A percentile compares a stretch with the other conserved stretches of the same genome.
Evolutionary conservation across 441 rosid genomes (phyloP).

Genomic region (Arabidopsis hybrid): DNA sequence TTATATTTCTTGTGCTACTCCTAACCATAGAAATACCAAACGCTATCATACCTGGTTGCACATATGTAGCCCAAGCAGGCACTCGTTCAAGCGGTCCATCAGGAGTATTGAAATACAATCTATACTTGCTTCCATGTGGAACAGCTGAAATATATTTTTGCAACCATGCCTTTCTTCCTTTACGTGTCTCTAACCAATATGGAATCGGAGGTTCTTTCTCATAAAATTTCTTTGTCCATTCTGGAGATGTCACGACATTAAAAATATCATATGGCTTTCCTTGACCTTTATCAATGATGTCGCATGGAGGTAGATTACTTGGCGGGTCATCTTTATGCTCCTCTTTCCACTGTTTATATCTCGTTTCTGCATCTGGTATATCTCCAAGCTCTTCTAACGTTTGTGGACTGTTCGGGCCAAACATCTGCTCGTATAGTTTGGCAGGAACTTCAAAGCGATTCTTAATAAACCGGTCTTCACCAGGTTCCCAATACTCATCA

Average conservation of each 20-base stretch:
- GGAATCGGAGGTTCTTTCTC: slow-evolving; percentile 81
- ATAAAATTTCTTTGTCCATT: slow-evolving; percentile 73
- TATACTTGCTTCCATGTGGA: slow-evolving; percentile 97
- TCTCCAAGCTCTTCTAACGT: slow-evolving; percentile 82
- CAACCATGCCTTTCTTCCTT: slow-evolving; percentile 95
- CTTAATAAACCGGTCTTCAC: slow-evolving; percentile 85
- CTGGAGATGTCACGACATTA: slow-evolving; percentile 60
- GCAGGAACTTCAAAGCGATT: slow-evolving; percentile 87
- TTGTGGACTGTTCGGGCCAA: slow-evolving; percentile 97
- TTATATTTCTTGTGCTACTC: slow-evolving; percentile 25
- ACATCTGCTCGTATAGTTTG: slow-evolving; percentile 86
- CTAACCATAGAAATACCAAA: slow-evolving; percentile 19
- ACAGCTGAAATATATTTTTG: slow-evolving; percentile 81
- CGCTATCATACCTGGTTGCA: slow-evolving; percentile 74
- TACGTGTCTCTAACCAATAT: slow-evolving; percentile 95
- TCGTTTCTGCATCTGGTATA: slow-evolving; percentile 85
- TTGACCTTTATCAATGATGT: slow-evolving; percentile 79
- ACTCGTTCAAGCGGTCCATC: slow-evolving; percentile 90
- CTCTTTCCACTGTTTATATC: slow-evolving; percentile 80
- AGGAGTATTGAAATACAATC: slow-evolving; percentile 91
- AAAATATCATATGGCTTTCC: slow-evolving; percentile 85
- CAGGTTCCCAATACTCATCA: slow-evolving; percentile 99
- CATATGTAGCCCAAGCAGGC: slow-evolving; percentile 98
- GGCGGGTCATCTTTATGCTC: slow-evolving; percentile 94
- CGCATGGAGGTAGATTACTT: slow-evolving; percentile 79